phyloP scores from a whole-genome alignment of 768 basidiomycete species.

The Suillus subaureus region DNA sequence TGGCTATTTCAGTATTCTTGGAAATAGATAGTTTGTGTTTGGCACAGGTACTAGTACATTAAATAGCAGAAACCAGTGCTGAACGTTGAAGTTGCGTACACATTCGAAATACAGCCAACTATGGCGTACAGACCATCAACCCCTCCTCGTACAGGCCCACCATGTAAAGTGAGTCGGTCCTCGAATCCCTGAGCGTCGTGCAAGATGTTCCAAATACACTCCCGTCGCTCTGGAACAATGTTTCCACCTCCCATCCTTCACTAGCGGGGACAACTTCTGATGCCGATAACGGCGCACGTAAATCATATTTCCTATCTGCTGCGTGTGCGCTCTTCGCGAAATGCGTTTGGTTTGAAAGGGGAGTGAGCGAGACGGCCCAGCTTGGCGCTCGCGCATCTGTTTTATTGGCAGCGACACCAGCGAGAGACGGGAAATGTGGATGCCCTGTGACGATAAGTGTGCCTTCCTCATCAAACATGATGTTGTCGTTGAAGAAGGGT shows the following conservation, averaged over 20 bases:
- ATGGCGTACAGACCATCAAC: conserved; percentile 50
- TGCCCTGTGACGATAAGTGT: conserved; percentile 65
- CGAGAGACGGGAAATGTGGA: conserved; percentile 59
- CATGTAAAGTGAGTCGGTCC: conserved; percentile 52
- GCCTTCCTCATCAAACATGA: conserved; percentile 51
- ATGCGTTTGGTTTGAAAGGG: conserved; percentile 7
- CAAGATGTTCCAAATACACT: conserved; percentile 55
- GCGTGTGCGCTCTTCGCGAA: conserved; percentile 4
- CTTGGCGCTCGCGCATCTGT: conserved; percentile 48
- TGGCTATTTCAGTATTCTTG: not conserved
- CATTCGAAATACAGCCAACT: not conserved
- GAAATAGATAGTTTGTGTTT: not conserved
- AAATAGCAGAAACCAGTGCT: not conserved
- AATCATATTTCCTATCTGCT: conserved; percentile 35
- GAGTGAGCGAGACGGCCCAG: conserved; percentile 56
- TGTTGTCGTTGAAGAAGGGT: conserved; percentile 67
- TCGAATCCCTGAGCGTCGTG: conserved; percentile 53
- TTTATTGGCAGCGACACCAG: conserved; percentile 46
- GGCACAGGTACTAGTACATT: not conserved
- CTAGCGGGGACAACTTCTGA: conserved; percentile 40
- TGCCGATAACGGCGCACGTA: conserved; percentile 50
- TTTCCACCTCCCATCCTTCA: conserved; percentile 47
- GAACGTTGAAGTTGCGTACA: not conserved
- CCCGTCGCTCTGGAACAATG: conserved; percentile 79
- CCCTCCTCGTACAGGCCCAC: conserved; percentile 63